phyloP scores from a whole-genome alignment of 2,329 filamentous ascomycete genomes.

The Clonostachys rhizophaga region DNA sequence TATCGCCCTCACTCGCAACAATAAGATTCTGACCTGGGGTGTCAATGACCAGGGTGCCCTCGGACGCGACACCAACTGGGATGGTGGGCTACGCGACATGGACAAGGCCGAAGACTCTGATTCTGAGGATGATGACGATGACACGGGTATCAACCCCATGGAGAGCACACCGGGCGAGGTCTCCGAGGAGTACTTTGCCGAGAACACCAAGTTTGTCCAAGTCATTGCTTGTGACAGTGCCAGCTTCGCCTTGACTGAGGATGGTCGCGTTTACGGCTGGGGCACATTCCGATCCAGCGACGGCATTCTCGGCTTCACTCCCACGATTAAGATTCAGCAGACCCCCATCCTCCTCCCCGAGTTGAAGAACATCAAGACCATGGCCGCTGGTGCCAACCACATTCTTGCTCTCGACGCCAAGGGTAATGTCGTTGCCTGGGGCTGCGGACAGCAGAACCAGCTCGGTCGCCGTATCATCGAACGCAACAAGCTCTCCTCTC shows the following conservation, averaged over 20 bases:
- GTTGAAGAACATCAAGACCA: conserved; percentile 61
- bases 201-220: conserved; percentile 56
- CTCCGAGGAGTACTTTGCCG: conserved; percentile 51
- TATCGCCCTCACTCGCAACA: conserved; percentile 67
- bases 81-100: conserved; percentile 56
- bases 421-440: conserved; percentile 66
- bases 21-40: conserved; percentile 75
- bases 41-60: conserved; percentile 77
- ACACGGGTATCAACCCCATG: conserved; percentile 64
- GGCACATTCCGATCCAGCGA: conserved; percentile 70
- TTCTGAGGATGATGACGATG: conserved; percentile 55
- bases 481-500: conserved; percentile 57
- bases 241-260: conserved; percentile 70
- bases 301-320: conserved; percentile 60
- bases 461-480: conserved; percentile 56
- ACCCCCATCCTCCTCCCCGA: conserved; percentile 51
- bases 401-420: conserved; percentile 62
- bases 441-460: conserved; percentile 64
- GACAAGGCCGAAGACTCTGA: conserved; percentile 49
- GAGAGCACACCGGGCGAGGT: conserved; percentile 65
- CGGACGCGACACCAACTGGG: conserved; percentile 62
- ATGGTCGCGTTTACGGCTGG: conserved; percentile 77
- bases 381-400: conserved; percentile 68
- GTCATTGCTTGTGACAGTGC: conserved; percentile 71
- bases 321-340: conserved; percentile 42